Evolutionary conservation across 352 stramenopile species (phyloP).

Genomic region (Globisporangium acanthophoron): DNA sequence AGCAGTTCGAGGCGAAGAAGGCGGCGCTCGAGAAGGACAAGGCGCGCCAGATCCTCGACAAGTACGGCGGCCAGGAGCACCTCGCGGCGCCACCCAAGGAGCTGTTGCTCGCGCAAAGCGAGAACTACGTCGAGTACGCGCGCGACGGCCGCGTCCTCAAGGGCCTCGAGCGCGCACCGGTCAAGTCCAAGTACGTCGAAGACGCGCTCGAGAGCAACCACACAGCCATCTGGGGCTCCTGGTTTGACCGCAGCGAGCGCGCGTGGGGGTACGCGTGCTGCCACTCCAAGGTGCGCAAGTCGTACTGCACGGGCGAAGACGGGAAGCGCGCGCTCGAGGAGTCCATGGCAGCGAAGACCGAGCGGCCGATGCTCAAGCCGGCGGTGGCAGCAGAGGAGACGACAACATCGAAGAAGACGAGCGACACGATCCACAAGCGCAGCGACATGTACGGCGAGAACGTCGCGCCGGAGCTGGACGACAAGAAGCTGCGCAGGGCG

Average conservation of each 20-base stretch:
- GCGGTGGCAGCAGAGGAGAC: conserved; percentile 13
- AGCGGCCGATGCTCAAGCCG: conserved; percentile 47
- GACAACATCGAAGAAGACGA: conserved; percentile 2
- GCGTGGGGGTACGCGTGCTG: conserved; percentile 98
- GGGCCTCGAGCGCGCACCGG: conserved; percentile 65
- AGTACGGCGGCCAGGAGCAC: conserved; percentile 95
- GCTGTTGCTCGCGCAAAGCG: conserved; percentile 82
- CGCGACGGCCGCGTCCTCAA: conserved; percentile 90
- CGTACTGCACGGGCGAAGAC: conserved; percentile 94
- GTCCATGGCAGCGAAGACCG: conserved; percentile 44
- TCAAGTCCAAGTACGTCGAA: conserved; percentile 97
- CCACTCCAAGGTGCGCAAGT: conserved; percentile 93
- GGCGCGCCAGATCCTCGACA: conserved; percentile 85
- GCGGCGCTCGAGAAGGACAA: conserved; percentile 64
- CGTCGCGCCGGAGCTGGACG: conserved; percentile 59
- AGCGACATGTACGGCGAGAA: conserved; percentile 91
- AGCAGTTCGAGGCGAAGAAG: conserved; percentile 87
- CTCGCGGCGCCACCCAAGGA: conserved; percentile 80
- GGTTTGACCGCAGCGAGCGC: conserved; percentile 92
- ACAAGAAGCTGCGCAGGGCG: conserved; percentile 83
- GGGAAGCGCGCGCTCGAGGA: conserved; percentile 88
- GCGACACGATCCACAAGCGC: conserved; percentile 41
- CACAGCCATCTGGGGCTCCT: conserved; percentile 96
- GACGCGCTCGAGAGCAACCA: conserved; percentile 97
- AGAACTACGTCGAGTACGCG: conserved; percentile 92